Base-by-base conservation (phyloP, 345 rosid species). In the Camelina sativa region DNA sequence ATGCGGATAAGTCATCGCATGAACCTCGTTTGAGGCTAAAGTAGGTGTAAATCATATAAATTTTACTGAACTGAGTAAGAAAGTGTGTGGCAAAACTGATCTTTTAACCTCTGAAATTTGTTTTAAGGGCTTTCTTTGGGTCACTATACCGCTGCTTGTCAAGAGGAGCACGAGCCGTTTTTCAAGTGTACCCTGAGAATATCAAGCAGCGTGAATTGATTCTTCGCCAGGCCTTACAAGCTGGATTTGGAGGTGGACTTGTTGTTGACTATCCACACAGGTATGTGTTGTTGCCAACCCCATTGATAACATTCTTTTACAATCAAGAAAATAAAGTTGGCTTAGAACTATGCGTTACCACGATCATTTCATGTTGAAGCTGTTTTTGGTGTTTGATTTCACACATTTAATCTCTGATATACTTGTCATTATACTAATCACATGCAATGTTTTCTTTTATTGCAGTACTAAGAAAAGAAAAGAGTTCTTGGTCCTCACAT, bases 1-100 rank as follows among this genome's bases (percentile, higher is more conserved):
- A 95, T 84, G 96, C 96, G 4, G 96, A 95, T 75, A 95, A 92
- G 87, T 90, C 99, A 67, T 90, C 90, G 5, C 99, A 92, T 73
- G 92, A 95, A 78, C 99, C 97, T 56, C 86, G 81, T 60, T 77
- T 88, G 73, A 84, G 99, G 82, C 75, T 92, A 75, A 95, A 92
- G 97, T 92, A 90, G 28, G 92, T 78, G 67, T 11, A 35, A 17
- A 53, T 76, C 44, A 37, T 6, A 52, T 44, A 35, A 40, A 28
- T 52, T 23, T 23, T 52, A 6, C 16, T 41, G 30, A 32, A 43
- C 8, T 52, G 15, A 58, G 43, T 13, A 41, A 43, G 12, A 60
- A 46, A 19, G 2, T 12, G 52, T 54, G 76, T 7, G 7, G 3
- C 7, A 4, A 57, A 25, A 47, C 72, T 80, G 53, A 71, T 30